Evolutionary conservation across 1,284 basidiomycete genomes (phyloP).

Genomic region (Tausonia pullulans): DNA sequence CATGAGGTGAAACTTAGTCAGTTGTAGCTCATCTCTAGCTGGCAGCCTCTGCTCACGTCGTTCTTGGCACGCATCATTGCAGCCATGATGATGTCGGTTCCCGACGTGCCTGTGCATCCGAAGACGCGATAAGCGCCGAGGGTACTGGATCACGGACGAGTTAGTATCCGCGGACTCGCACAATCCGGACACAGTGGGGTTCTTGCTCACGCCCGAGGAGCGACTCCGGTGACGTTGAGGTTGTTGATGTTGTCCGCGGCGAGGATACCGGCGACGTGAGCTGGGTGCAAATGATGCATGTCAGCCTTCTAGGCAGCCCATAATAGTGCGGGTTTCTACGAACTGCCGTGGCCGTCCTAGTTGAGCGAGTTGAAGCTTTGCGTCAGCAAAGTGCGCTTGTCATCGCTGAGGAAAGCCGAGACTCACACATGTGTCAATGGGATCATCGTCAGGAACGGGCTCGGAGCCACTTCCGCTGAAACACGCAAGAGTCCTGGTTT

Average conservation of each 20-base stretch:
- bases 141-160: neutral
- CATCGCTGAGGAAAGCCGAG: neutral
- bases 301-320: neutral
- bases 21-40: too few relatives aligned
- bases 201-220: conserved; percentile 24
- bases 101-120: conserved; percentile 31
- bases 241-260: conserved; percentile 42
- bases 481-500: neutral
- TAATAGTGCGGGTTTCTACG: neutral
- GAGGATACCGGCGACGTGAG: conserved; percentile 55
- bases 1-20: too few relatives aligned
- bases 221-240: conserved; percentile 39
- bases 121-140: conserved; percentile 35
- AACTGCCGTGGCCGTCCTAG: too few relatives aligned
- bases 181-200: too few relatives aligned
- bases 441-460: neutral
- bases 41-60: neutral
- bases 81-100: conserved; percentile 35
- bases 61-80: conserved; percentile 29
- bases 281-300: conserved; percentile 38
- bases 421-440: neutral
- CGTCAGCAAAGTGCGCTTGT: conserved; percentile 23
- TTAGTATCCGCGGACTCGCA: too few relatives aligned
- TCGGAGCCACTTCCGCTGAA: neutral
- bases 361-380: conserved; percentile 1